Evolutionary conservation across 768 basidiomycete genomes (phyloP).

Genomic region (Trametes villosa): DNA sequence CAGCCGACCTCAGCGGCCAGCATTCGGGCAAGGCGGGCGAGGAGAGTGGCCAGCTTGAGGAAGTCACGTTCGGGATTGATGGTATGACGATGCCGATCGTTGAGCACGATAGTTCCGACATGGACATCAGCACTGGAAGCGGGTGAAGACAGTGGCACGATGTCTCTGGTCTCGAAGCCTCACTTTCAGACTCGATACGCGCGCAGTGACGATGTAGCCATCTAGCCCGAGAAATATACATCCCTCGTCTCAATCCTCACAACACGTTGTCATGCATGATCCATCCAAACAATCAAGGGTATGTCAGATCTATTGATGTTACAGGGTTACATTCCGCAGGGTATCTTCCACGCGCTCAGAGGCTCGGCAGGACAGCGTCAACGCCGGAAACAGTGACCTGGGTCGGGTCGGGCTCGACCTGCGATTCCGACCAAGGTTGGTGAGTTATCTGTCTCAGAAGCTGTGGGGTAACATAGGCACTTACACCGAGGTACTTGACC

Average conservation of each 20-base stretch:
- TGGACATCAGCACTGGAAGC: slow-evolving; percentile 1
- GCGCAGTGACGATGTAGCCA: too few relatives aligned
- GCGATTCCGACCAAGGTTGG: not conserved
- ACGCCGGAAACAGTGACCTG: slow-evolving; percentile 41
- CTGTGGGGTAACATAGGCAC: too few relatives aligned
- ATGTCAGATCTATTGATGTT: too few relatives aligned
- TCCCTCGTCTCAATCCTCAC: too few relatives aligned
- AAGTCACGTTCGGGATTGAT: slow-evolving; percentile 26
- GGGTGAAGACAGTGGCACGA: not conserved
- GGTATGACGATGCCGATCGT: slow-evolving; percentile 21
- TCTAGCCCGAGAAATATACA: too few relatives aligned
- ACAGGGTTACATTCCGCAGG: not conserved
- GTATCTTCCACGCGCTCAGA: slow-evolving; percentile 13
- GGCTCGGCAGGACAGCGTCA: slow-evolving; percentile 45
- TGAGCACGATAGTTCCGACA: slow-evolving; percentile 2
- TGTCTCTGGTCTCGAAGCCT: too few relatives aligned
- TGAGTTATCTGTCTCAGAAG: not conserved
- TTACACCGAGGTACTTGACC: slow-evolving; percentile 58
- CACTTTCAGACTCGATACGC: too few relatives aligned
- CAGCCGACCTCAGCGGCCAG: not conserved
- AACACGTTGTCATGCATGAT: too few relatives aligned
- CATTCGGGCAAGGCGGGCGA: not conserved
- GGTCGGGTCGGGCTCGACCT: slow-evolving; percentile 37
- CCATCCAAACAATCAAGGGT: not conserved
- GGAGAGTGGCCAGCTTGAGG: slow-evolving; percentile 1